Base-by-base conservation (phyloP, 306 rosid genomes). In the Dicorynia guianensis region DNA sequence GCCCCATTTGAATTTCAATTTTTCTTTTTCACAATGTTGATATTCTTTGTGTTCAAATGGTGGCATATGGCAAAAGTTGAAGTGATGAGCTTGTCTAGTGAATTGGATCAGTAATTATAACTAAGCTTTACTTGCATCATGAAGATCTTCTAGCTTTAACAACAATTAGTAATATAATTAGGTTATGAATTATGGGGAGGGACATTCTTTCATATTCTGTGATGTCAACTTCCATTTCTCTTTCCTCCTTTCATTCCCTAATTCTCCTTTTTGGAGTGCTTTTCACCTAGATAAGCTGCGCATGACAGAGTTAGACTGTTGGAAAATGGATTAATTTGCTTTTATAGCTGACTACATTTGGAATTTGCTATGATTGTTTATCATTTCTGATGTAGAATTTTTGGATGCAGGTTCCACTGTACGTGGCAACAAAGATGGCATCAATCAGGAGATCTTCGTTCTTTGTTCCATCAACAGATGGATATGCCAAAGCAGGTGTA, bases 351-450 rank as follows among this genome's bases (percentile, higher is more conserved):
- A 49, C 12, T 10, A 8, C 57, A 42, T 48, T 62, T 6, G 4
- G 2, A 25, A 25, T 25, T 25, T 25, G 30, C 30, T 25, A 25
- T 25, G 30, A 1, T 2, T 25, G n/a, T 25, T 25, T 25, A 25
- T 25, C 2, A 30, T 44, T 50, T 65, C 12, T 84, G 50, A 84
- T 60, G 72, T 43, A 64, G 49, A 62, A 60, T 78, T 76, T 82
- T 8, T 44, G 47, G 44, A 65, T 76, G 72, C 87, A 95, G 99
- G 96, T 95, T 58, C 99, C 99, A 0, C 56, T 95, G 14, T 92
- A 95, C 48, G 99, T 95, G 78, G 99, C 99, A 55, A 95, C 99
- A 3, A 95, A 90, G 90, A 95, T 95, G 99, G 97, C 99, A 46
- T 95, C 99, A 19, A 95, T 95, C 54, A 87, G 40, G 87, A 86